Conservation (phyloP, 768 basidiomycete species). For the Lactarius sp. region DNA sequence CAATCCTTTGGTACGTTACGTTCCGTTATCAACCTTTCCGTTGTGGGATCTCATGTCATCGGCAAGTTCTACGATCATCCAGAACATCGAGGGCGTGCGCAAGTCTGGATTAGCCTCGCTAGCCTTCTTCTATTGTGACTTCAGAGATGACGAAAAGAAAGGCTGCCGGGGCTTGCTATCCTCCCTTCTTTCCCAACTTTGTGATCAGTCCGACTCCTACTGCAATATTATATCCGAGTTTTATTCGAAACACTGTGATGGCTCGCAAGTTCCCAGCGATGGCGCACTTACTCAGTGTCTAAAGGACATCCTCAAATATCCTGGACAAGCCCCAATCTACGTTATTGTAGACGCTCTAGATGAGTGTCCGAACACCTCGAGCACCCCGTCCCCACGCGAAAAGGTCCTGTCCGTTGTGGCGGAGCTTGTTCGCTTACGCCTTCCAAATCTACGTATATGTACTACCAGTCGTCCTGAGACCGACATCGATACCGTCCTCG, state of each 20-base stretch:
- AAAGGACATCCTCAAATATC: neutral
- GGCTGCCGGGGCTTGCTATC: too few species aligned
- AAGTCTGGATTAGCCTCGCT: too few species aligned
- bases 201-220: too few species aligned
- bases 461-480: conserved; percentile 1
- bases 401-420: neutral
- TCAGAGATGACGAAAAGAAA: too few species aligned
- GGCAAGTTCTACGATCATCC: too few species aligned
- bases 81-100: too few species aligned
- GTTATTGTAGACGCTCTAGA: conserved; percentile 9
- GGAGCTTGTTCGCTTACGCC: neutral
- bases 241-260: neutral
- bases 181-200: too few species aligned
- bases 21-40: too few species aligned
- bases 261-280: neutral
- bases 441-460: conserved; percentile 1
- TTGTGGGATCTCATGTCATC: too few species aligned
- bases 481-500: neutral
- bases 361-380: neutral
- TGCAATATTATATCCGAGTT: neutral
- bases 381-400: neutral
- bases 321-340: neutral
- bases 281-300: neutral
- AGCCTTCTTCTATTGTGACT: too few species aligned
- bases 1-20: too few species aligned